These are phyloP conservation scores for Kodamaea hsintzibuensis DNA, from an alignment of 805 yeast species.

Conservation along the genomic window DNA sequence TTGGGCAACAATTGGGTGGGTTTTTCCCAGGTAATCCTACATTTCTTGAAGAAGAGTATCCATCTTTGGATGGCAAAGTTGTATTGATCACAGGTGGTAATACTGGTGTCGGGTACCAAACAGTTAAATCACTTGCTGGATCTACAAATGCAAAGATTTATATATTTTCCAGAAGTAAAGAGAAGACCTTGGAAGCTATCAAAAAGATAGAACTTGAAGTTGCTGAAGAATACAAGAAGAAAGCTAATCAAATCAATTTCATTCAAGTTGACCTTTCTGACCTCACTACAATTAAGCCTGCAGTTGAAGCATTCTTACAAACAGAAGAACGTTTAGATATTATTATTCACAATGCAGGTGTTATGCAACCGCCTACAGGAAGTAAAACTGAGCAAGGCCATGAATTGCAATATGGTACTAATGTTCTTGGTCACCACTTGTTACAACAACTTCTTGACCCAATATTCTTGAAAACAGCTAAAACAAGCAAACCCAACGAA, in stretches of 20 bases:
- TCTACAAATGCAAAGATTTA: constrained; percentile 35
- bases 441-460: constrained; percentile 42
- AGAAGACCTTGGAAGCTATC: constrained; percentile 32
- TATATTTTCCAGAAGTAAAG: constrained; percentile 34
- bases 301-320: constrained; percentile 28
- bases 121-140: constrained; percentile 27
- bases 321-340: constrained; percentile 18
- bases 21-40: constrained; percentile 17
- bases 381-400: constrained; percentile 43
- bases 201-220: constrained; percentile 24
- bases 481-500: constrained; percentile 19
- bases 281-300: constrained; percentile 11
- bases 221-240: constrained; percentile 18
- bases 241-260: constrained; percentile 4
- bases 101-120: constrained; percentile 34
- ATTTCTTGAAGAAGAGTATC: constrained; percentile 30
- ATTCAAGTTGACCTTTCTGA: constrained; percentile 11
- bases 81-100: constrained; percentile 43
- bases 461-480: constrained; percentile 34
- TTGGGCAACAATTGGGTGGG: neutral
- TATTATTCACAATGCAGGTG: constrained; percentile 28
- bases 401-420: constrained; percentile 49
- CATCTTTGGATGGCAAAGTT: constrained; percentile 37
- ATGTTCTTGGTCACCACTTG: constrained; percentile 47
- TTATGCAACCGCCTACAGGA: constrained; percentile 40